Percentiles rank a stretch among this genome's conserved stretches.
These are phyloP conservation scores for Plasmodium vivax DNA, from an alignment of 169 alveolate genomes.

Conservation along the genomic window DNA sequence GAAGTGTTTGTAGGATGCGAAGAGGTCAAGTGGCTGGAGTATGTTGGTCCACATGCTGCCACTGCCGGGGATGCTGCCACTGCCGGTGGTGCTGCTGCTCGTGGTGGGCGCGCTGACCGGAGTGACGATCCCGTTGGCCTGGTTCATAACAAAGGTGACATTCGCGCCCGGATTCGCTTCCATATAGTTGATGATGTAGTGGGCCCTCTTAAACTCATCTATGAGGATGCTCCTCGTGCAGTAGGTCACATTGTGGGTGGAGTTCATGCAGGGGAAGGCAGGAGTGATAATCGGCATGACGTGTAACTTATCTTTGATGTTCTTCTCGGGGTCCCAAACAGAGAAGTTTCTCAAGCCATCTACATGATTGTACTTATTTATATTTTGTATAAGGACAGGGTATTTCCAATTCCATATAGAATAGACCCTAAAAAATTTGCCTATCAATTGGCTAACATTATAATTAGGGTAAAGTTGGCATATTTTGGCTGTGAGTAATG, in stretches of 20 bases:
- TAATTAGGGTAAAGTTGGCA: slow-evolving; percentile 97
- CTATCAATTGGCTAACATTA: slow-evolving; percentile 91
- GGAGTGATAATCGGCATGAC: slow-evolving; percentile 98
- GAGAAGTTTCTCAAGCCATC: slow-evolving; percentile 92
- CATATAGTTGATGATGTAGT: slow-evolving; percentile 68
- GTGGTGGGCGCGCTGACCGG: neutral
- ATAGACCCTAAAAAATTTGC: slow-evolving; percentile 94
- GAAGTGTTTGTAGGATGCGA: slow-evolving; percentile 85
- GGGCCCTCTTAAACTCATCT: slow-evolving; percentile 92
- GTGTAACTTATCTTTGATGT: slow-evolving; percentile 91
- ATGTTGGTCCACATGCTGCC: slow-evolving; percentile 81
- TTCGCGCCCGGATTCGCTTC: slow-evolving; percentile 69
- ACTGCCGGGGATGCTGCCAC: neutral
- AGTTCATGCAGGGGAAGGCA: slow-evolving; percentile 97
- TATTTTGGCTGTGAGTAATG: slow-evolving; percentile 97
- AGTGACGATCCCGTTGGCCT: neutral
- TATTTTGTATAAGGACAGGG: slow-evolving; percentile 91
- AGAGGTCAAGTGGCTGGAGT: slow-evolving; percentile 83
- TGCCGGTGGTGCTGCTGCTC: neutral
- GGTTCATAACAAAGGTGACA: slow-evolving; percentile 6
- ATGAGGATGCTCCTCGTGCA: slow-evolving; percentile 94
- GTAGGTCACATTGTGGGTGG: slow-evolving; percentile 95
- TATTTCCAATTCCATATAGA: slow-evolving; percentile 91
- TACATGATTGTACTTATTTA: slow-evolving; percentile 86
- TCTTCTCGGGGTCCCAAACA: slow-evolving; percentile 93